These are phyloP conservation scores for Geotrichum reessii DNA, from an alignment of 1,139 yeast species.

Conservation along the genomic window DNA sequence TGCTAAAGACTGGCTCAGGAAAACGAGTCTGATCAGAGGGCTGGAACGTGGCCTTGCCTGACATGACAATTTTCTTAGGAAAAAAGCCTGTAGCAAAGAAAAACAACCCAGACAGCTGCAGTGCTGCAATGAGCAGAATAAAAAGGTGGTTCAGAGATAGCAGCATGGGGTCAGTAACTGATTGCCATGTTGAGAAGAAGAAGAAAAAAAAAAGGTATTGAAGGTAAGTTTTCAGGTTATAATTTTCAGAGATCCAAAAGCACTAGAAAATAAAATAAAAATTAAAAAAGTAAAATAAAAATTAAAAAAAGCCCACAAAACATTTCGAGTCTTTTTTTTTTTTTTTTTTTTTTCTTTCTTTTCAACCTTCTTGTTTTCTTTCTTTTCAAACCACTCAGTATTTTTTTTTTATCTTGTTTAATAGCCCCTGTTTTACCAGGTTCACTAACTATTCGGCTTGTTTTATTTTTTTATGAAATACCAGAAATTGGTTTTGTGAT, in stretches of 20 bases:
- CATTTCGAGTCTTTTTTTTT: not conserved
- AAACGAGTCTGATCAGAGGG: slow-evolving; percentile 25
- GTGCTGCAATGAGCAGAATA: slow-evolving; percentile 31
- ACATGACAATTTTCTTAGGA: slow-evolving; percentile 72
- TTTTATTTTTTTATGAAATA: not conserved
- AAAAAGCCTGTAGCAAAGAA: slow-evolving; percentile 79
- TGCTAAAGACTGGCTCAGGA: slow-evolving; percentile 51
- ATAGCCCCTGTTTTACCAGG: not conserved
- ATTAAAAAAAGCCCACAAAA: not conserved
- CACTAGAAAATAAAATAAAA: not conserved
- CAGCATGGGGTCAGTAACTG: slow-evolving; percentile 8
- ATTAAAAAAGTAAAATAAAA: not conserved
- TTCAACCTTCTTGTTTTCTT: not conserved
- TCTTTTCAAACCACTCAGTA: not conserved
- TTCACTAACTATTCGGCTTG: not conserved
- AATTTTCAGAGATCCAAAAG: not conserved
- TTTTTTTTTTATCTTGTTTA: not conserved
- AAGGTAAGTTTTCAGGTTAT: not conserved
- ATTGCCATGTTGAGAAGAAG: not conserved
- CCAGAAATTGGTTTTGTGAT: not conserved
- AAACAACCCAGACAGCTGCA: slow-evolving; percentile 49
- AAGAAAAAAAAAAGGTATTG: not conserved
- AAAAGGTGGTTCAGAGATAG: slow-evolving; percentile 18
- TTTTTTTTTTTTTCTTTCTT: slow-evolving; percentile 1
- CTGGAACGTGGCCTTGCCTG: slow-evolving; percentile 44